A percentile compares a stretch with the other conserved stretches of the same genome.
These are phyloP conservation scores for Lodderomyces oxycetoniae DNA, from an alignment of 1,139 yeast species.

Conservation along the genomic window DNA sequence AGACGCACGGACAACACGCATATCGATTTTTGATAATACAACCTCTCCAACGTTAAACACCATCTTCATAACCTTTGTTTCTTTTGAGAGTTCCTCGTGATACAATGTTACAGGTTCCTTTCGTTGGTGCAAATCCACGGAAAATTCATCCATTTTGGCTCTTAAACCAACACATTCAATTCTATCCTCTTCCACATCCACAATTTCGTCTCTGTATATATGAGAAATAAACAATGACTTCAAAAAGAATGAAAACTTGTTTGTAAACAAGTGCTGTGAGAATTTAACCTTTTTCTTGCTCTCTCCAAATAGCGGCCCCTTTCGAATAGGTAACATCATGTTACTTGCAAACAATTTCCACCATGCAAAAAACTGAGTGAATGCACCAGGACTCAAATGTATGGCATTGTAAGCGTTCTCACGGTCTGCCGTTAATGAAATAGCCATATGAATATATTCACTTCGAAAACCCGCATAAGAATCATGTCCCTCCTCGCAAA, in stretches of 20 bases:
- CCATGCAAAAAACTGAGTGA: slow-evolving; percentile 41
- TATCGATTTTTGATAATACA: slow-evolving; percentile 36
- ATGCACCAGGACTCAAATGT: slow-evolving; percentile 38
- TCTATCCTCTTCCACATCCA: slow-evolving; percentile 20
- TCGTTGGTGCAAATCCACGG: slow-evolving; percentile 45
- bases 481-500: slow-evolving; percentile 39
- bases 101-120: slow-evolving; percentile 34
- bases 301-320: slow-evolving; percentile 40
- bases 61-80: slow-evolving; percentile 38
- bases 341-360: slow-evolving; percentile 44
- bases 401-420: slow-evolving; percentile 39
- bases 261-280: slow-evolving; percentile 39
- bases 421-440: slow-evolving; percentile 52
- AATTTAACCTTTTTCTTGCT: slow-evolving; percentile 32
- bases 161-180: slow-evolving; percentile 38
- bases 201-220: slow-evolving; percentile 29
- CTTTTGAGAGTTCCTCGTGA: slow-evolving; percentile 29
- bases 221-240: slow-evolving; percentile 40
- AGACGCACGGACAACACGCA: slow-evolving; percentile 31
- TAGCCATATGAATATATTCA: slow-evolving; percentile 40
- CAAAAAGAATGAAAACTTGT: slow-evolving; percentile 38
- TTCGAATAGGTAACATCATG: slow-evolving; percentile 38
- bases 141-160: slow-evolving; percentile 37
- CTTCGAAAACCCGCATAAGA: slow-evolving; percentile 40
- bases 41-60: slow-evolving; percentile 42